Evolutionary conservation across 768 basidiomycete species (phyloP).

Genomic region (Kwoniella europaea): DNA sequence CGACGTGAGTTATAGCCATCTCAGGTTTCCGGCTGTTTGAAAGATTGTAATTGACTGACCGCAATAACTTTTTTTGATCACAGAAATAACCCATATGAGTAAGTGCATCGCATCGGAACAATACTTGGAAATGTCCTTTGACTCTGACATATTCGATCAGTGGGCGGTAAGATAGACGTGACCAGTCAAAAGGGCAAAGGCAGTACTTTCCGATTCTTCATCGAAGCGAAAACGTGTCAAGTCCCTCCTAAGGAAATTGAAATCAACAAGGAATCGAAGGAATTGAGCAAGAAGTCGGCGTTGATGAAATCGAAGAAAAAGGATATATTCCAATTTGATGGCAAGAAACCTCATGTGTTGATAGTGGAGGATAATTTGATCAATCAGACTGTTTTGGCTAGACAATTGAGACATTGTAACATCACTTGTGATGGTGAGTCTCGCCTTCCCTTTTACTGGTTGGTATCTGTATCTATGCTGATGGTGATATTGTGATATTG

Average conservation of each 20-base stretch:
- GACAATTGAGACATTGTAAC: conserved; percentile 52
- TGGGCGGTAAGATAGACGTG: conserved; percentile 60
- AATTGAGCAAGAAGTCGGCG: not conserved
- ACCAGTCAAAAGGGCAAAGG: conserved; percentile 58
- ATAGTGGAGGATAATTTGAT: conserved; percentile 56
- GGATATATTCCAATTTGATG: conserved; percentile 12
- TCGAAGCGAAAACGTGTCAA: conserved; percentile 42
- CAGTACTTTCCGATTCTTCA: conserved; percentile 60
- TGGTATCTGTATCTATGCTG: conserved; percentile 14
- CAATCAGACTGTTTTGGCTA: conserved; percentile 53
- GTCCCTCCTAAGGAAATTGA: not conserved
- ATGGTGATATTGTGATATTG: not conserved
- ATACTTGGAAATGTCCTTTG: not conserved
- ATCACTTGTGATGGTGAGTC: conserved; percentile 49
- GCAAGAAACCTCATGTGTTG: conserved; percentile 40
- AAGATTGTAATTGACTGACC: not conserved
- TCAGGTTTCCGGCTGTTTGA: not conserved
- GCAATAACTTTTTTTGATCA: not conserved
- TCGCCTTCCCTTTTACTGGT: not conserved
- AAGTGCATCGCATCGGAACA: not conserved
- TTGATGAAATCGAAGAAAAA: conserved; percentile 6
- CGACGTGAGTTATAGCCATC: conserved; percentile 52
- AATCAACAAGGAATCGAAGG: not conserved
- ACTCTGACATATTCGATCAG: conserved; percentile 17
- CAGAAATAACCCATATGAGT: conserved; percentile 49